Evolutionary conservation across 2,329 filamentous ascomycete species (phyloP).

Genomic region (Scedosporium aurantiacum): DNA sequence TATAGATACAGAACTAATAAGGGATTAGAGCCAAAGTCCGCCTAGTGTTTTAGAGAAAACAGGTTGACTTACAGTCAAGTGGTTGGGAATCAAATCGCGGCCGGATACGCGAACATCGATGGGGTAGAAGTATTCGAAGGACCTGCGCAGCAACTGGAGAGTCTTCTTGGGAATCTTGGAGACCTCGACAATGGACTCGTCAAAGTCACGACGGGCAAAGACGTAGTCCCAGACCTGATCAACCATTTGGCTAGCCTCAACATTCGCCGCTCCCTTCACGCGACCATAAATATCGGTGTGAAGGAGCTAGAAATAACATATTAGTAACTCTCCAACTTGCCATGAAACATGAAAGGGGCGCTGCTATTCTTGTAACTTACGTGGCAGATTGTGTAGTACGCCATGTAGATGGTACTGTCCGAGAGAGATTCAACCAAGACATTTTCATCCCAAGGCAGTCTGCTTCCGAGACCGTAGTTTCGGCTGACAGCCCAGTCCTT

Average conservation of each 20-base stretch:
- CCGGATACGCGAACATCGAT: conserved; percentile 79
- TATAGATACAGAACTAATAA: conserved; percentile 73
- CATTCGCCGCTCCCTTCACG: conserved; percentile 53
- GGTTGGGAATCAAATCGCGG: conserved; percentile 88
- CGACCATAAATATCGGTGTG: conserved; percentile 82
- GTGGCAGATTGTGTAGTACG: conserved; percentile 57
- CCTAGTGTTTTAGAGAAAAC: conserved; percentile 58
- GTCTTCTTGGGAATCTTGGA: conserved; percentile 64
- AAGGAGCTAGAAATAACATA: conserved; percentile 43
- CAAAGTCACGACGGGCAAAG: conserved; percentile 65
- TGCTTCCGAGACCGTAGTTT: conserved; percentile 84
- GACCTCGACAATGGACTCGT: conserved; percentile 50
- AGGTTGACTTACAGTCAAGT: conserved; percentile 49
- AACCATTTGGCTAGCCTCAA: conserved; percentile 77
- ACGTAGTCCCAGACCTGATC: conserved; percentile 96
- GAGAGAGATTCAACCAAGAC: conserved; percentile 88
- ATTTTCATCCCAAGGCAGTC: conserved; percentile 83
- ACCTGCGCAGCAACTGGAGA: conserved; percentile 71
- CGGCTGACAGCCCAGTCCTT: conserved; percentile 92
- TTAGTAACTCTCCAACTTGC: conserved; percentile 41
- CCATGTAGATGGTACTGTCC: conserved; percentile 89
- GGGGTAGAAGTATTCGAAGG: conserved; percentile 97
- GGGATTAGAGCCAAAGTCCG: background rate
- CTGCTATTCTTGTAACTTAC: conserved; percentile 12
- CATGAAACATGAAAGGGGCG: background rate